Evolutionary conservation across 768 basidiomycete genomes (phyloP).

Genomic region (Tricholoma matsutake): DNA sequence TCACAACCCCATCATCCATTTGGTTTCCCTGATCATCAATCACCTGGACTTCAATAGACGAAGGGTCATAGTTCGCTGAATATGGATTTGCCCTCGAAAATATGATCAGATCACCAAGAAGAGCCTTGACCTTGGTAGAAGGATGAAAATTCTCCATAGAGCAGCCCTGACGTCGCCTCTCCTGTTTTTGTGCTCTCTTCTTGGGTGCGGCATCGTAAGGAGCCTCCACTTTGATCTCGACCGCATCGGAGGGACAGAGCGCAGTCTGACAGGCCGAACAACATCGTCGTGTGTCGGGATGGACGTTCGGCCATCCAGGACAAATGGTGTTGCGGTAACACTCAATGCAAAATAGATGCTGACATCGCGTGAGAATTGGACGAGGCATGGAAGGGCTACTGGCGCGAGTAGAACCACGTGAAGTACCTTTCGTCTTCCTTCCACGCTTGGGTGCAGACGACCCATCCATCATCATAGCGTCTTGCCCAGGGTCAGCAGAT

Average conservation of each 20-base stretch:
- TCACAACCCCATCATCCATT: conserved; percentile 67
- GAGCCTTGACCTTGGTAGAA: conserved; percentile 86
- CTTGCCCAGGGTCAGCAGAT: conserved; percentile 46
- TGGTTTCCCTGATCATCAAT: conserved; percentile 71
- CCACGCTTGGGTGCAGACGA: conserved; percentile 44
- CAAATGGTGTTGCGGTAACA: conserved; percentile 85
- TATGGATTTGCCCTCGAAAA: conserved; percentile 85
- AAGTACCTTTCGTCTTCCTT: conserved; percentile 51
- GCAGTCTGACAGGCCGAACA: conserved; percentile 79
- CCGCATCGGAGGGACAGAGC: conserved; percentile 69
- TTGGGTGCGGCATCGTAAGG: conserved; percentile 44
- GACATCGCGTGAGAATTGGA: conserved; percentile 85
- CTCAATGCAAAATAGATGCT: conserved; percentile 85
- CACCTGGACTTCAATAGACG: conserved; percentile 69
- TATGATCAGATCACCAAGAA: conserved; percentile 75
- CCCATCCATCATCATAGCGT: conserved; percentile 47
- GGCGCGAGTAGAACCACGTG: conserved; percentile 71
- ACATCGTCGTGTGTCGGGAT: conserved; percentile 49
- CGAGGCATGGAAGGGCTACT: conserved; percentile 64
- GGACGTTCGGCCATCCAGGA: conserved; percentile 75
- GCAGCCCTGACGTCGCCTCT: conserved; percentile 59
- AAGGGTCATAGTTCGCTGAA: conserved; percentile 83
- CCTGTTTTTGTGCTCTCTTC: conserved; percentile 63
- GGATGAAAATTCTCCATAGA: conserved; percentile 58
- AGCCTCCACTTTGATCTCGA: conserved; percentile 73